A percentile compares a stretch with the other conserved stretches of the same genome.
phyloP scores from a whole-genome alignment of 306 rosid genomes.

The Rosa chinensis region DNA sequence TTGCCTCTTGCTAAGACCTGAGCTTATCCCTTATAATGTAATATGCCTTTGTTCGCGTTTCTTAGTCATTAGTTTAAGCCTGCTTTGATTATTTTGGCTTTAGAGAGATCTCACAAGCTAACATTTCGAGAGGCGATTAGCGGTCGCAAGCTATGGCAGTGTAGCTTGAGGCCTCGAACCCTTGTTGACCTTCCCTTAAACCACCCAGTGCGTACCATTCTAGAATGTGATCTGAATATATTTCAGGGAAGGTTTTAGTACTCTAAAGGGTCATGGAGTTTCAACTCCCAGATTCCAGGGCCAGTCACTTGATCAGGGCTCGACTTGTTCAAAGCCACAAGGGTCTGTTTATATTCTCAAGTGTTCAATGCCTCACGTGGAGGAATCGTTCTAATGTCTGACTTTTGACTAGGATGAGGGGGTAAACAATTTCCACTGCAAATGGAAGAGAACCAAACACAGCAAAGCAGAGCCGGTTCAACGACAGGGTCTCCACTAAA shows the following conservation, averaged over 20 bases:
- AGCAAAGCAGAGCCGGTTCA: neutral
- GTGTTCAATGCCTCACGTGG: conserved; percentile 18
- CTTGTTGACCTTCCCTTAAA: neutral
- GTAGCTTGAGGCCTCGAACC: neutral
- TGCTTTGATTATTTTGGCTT: neutral
- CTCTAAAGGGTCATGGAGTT: neutral
- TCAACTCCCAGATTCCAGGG: neutral
- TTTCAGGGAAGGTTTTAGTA: neutral
- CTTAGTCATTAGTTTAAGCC: neutral
- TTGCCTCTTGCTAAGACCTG: neutral
- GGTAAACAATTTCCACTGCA: neutral
- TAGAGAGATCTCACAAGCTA: neutral
- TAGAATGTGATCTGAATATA: neutral
- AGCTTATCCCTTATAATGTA: neutral
- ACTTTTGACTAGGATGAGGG: conserved; percentile 15
- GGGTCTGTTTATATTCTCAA: neutral
- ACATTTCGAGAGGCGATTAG: neutral
- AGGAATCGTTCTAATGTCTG: conserved; percentile 4
- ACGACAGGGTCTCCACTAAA: neutral
- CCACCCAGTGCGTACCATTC: neutral
- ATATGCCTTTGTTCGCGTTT: neutral
- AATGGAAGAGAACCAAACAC: conserved; percentile 16
- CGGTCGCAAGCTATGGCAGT: neutral
- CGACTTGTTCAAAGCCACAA: neutral
- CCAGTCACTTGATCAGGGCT: neutral